phyloP scores from a whole-genome alignment of 257 asterid species.

The Solanum piurae region DNA sequence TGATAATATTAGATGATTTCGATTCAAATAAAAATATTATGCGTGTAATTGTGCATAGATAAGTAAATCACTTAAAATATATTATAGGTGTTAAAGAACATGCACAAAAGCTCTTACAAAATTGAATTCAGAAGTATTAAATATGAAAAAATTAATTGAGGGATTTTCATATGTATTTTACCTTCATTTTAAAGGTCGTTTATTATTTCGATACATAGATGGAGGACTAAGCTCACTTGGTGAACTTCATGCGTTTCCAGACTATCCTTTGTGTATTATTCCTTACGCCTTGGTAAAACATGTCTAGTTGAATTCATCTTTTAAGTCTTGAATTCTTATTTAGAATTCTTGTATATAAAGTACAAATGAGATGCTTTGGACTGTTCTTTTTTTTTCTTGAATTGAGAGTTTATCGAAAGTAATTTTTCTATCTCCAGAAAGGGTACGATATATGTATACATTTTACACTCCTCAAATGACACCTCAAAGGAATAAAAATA shows the following conservation, averaged over 20 bases:
- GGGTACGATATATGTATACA: rapidly evolving
- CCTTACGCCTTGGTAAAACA: neutral
- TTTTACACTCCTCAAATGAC: neutral
- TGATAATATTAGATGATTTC: neutral
- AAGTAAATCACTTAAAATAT: neutral
- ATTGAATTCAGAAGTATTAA: neutral
- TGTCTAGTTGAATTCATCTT: too few relatives aligned
- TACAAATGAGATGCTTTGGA: neutral
- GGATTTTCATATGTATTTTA: neutral
- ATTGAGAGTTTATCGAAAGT: neutral
- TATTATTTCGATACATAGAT: too few relatives aligned
- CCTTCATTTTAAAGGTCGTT: neutral
- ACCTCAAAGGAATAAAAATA: neutral
- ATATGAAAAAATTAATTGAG: neutral
- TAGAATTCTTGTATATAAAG: neutral
- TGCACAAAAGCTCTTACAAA: neutral
- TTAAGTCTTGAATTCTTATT: neutral
- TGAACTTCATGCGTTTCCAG: neutral
- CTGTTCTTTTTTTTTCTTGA: too few relatives aligned
- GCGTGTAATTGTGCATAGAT: too few relatives aligned
- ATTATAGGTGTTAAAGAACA: neutral
- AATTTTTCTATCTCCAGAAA: neutral
- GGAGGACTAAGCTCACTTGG: neutral
- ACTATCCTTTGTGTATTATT: neutral
- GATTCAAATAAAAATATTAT: neutral